phyloP scores from a whole-genome alignment of 805 yeast genomes.

The Dipodascus albidus region DNA sequence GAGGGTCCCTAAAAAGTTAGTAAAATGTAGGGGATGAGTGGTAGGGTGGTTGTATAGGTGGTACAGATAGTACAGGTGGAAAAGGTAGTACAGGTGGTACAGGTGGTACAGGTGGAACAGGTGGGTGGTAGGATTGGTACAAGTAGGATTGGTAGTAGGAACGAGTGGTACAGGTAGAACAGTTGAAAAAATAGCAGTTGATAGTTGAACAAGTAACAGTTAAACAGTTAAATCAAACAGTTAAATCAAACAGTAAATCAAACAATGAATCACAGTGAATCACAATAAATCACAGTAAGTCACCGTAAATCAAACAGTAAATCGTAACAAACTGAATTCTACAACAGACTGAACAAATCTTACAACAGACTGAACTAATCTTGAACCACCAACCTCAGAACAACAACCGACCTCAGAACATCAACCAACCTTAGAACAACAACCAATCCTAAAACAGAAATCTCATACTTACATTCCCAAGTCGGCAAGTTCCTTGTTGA shows the following conservation, averaged over 20 bases:
- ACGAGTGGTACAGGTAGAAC: no score
- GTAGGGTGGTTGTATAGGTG: background rate
- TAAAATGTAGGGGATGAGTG: background rate
- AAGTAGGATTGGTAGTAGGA: background rate
- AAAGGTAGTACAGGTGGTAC: background rate
- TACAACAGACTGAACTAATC: no score
- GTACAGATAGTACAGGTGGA: background rate
- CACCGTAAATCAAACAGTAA: no score
- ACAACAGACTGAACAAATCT: no score
- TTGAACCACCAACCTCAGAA: no score
- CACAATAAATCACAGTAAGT: no score
- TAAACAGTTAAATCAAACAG: no score
- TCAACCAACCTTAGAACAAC: background rate
- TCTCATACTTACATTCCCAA: conserved; percentile 68
- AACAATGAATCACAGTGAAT: no score
- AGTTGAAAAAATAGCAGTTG: no score
- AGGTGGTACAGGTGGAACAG: background rate
- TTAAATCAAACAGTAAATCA: no score
- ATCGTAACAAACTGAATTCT: no score
- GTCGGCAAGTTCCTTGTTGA: conserved; percentile 89
- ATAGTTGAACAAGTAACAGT: no score
- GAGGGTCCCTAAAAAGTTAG: conserved; percentile 66
- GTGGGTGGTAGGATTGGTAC: background rate
- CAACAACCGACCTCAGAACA: background rate
- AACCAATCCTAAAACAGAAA: background rate